phyloP scores from a whole-genome alignment of 2,329 filamentous ascomycete genomes.

The Cercospora zeae-maydis region DNA sequence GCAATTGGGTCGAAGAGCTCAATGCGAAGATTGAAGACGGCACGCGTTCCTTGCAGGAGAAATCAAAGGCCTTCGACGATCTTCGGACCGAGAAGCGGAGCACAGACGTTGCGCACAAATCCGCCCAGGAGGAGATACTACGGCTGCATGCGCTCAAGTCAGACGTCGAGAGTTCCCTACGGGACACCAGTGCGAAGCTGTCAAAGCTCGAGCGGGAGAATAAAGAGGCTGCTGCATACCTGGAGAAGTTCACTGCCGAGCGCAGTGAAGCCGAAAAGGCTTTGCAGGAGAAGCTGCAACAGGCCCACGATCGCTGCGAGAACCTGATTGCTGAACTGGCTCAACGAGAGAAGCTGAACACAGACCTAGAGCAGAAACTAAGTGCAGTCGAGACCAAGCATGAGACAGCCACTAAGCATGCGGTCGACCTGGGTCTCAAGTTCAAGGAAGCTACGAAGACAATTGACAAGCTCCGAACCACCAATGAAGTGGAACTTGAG shows the following conservation, averaged over 20 bases:
- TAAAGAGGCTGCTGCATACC: constrained; percentile 18
- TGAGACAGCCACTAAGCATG: constrained; percentile 9
- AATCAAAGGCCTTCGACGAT: constrained; percentile 13
- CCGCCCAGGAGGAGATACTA: constrained; percentile 14
- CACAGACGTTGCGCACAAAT: constrained; percentile 8
- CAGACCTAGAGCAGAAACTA: constrained; percentile 20
- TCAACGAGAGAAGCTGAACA: constrained; percentile 6
- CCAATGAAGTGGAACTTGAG: constrained; percentile 1
- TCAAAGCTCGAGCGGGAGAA: constrained; percentile 25
- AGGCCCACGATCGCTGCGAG: constrained; percentile 17
- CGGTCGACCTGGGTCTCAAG: constrained; percentile 6
- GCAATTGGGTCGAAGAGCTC: constrained; percentile 17
- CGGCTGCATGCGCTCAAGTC: constrained; percentile 16
- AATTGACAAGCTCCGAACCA: not conserved
- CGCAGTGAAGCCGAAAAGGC: constrained; percentile 12
- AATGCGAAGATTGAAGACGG: constrained; percentile 18
- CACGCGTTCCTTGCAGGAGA: constrained; percentile 14
- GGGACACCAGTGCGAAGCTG: constrained; percentile 17
- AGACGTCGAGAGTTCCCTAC: constrained; percentile 16
- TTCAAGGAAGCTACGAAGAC: not conserved
- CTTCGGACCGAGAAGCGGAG: constrained; percentile 15
- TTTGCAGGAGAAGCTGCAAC: constrained; percentile 21
- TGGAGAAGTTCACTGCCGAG: constrained; percentile 18
- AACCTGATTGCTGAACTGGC: constrained; percentile 16
- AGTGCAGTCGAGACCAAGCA: constrained; percentile 19